Evolutionary conservation across 805 yeast species (phyloP), one percentile per base, ranked within the genome.

Genomic region (Starmera caribaea): DNA sequence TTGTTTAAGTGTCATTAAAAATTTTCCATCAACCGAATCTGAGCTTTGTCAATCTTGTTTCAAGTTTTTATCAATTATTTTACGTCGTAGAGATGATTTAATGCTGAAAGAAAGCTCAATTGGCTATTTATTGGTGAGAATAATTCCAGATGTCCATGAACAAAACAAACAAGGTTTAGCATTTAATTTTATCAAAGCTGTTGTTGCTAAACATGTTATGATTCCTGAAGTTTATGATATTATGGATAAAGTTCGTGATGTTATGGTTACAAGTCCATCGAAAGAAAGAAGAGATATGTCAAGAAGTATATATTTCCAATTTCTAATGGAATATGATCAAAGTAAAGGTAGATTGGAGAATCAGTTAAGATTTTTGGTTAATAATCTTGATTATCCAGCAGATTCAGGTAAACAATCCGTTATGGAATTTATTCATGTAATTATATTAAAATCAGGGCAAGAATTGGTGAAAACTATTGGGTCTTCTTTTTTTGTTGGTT

Each of bases 251-350:
- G 80, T 90, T 4, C 72, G 92, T 9, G 74, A 78, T 42, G 81
- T 87, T 21, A 83, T 92, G 95, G 80, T 92, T 24, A 89, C 95
- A 1, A 86, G 84, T 59, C 96, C 87, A 42, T 70, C 90, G 3
- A 74, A 74, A 38, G 87, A 81, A 52, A 84, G 87, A 39, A 71
- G 97, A 42, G 89, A 82, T 50, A 79, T 83, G 59, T 77, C 97
- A 8, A 73, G 97, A 59, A 74, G 85, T 46, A 77, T 83, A 2
- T 92, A 78, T 55, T 82, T 77, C 57, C 88, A 80, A 50, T 92
- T 92, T 50, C 62, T 92, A 53, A 82, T 87, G 82, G 96, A 88
- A 50, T 92, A 85, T 54, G 97, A 95, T 50, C 97, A 90, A 63
- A 88, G 97, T 28, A 72, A 79, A 50, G 88, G 90, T 4, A 74